Evolutionary conservation across 805 yeast genomes (phyloP), one percentile per base, ranked within the genome.

Genomic region (Candida nitratophila): DNA sequence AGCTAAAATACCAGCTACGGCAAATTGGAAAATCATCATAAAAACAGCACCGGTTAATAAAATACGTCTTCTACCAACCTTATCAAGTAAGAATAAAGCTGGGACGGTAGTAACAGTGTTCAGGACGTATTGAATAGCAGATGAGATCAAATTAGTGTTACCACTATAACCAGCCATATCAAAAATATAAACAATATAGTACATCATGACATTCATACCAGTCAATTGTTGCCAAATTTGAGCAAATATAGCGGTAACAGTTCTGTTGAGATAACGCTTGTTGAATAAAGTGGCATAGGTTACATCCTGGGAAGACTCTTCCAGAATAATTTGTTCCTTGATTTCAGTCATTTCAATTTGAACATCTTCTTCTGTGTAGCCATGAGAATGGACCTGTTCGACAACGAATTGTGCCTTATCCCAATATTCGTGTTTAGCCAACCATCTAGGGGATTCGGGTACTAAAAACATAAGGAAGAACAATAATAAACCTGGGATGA

Each of bases 11-110:
- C 74, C 76, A 30, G 57, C 47, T 26, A 69, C 68, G 47, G 74
- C 75, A 36, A 48, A 51, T 20, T 50, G 41, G 49, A 54, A 52
- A 3, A 39, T 41, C 48, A 44, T 42, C 77, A 72, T 71, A 24
- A 61, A 46, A 30, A 63, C 50, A 41, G 73, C 75, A 52, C 76
- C 73, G 29, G 62, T 55, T 49, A 79, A 53, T 50, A 71, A 74
- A 46, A 79, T 60, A 21, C 74, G 73, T 64, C 90, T 76, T 73
- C 93, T 79, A 56, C 90, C 91, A 32, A 81, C 59, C 49, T 65
- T 68, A 61, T 82, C 86, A 57, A 83, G 66, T 46, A 76, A 63
- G 56, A 70, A 68, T 49, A 83, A 69, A 0, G 87, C 80, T 15
- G 81, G 78, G 29, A 74, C 51, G 11, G 85, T 78, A 54, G 70